phyloP scores from a whole-genome alignment of 192 early-diverging fungal species.

The Gryganskiella cystojenkinii region DNA sequence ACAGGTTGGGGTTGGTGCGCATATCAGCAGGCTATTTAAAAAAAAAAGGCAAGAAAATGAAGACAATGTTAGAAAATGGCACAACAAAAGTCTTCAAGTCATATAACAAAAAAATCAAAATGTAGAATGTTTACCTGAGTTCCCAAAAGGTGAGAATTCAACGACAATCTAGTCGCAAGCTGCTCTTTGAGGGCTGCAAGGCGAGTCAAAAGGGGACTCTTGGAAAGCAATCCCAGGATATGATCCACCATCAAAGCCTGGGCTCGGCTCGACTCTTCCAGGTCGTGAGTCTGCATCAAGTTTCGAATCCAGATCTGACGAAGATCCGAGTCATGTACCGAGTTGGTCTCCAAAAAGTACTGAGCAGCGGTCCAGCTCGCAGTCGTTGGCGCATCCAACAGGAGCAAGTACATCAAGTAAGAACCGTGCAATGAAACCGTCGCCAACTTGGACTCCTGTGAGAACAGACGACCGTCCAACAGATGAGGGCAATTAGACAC shows the following conservation, averaged over 20 bases:
- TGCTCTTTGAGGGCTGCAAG: conserved; percentile 21
- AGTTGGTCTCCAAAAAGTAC: conserved; percentile 66
- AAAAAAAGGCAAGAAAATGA: not conserved
- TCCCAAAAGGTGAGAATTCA: conserved; percentile 28
- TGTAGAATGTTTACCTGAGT: conserved; percentile 21
- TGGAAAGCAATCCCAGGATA: conserved; percentile 15
- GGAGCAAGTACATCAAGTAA: conserved; percentile 58
- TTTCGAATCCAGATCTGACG: conserved; percentile 58
- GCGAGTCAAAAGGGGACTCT: conserved; percentile 38
- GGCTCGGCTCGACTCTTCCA: conserved; percentile 36
- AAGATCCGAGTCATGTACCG: conserved; percentile 51
- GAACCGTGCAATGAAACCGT: conserved; percentile 65
- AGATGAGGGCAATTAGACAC: conserved; percentile 58
- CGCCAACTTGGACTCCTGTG: conserved; percentile 67
- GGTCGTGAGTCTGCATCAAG: conserved; percentile 29
- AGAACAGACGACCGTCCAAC: conserved; percentile 61
- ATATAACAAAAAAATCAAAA: not conserved
- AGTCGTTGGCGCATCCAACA: conserved; percentile 28
- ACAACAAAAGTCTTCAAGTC: not conserved
- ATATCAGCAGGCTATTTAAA: conserved; percentile 44
- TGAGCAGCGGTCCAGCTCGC: conserved; percentile 38
- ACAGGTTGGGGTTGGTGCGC: conserved; percentile 42
- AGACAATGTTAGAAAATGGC: not conserved
- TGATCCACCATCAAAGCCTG: conserved; percentile 38
- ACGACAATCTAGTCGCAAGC: conserved; percentile 18